Conservation (phyloP, 371 early-diverging fungal genomes). For the Chytridiales sp. region DNA sequence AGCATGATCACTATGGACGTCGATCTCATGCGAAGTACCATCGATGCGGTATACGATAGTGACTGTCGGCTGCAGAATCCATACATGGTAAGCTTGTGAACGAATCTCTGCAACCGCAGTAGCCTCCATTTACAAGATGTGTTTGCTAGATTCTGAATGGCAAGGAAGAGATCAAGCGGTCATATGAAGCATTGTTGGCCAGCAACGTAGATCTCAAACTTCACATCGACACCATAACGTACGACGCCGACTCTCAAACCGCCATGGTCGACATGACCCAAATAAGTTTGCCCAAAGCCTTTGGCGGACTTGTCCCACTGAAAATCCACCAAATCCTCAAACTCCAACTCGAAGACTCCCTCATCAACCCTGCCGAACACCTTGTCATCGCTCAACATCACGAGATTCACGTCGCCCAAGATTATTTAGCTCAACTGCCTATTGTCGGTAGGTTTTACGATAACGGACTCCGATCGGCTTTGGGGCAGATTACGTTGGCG, state of each 20-base stretch:
- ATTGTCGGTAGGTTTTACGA: constrained; percentile 43
- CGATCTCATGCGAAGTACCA: constrained; percentile 21
- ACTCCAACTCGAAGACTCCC: constrained; percentile 40
- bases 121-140: background rate
- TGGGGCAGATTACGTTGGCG: constrained; percentile 40
- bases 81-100: constrained; percentile 31
- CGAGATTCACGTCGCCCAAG: constrained; percentile 41
- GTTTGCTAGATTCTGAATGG: constrained; percentile 27
- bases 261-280: constrained; percentile 33
- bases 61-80: constrained; percentile 40
- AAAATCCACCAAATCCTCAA: constrained; percentile 40
- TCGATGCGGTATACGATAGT: constrained; percentile 34
- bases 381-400: constrained; percentile 37
- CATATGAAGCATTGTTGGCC: constrained; percentile 32
- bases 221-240: constrained; percentile 29
- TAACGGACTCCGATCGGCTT: constrained; percentile 29
- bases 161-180: constrained; percentile 37
- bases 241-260: constrained; percentile 28
- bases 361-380: constrained; percentile 10
- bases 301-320: constrained; percentile 45
- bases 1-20: constrained; percentile 28
- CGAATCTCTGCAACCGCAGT: background rate
- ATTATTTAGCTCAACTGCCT: constrained; percentile 40
- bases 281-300: constrained; percentile 39
- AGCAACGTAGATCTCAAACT: constrained; percentile 34